Evolutionary conservation across 2,329 filamentous ascomycete species (phyloP).

Genomic region (Biscogniauxia marginata): DNA sequence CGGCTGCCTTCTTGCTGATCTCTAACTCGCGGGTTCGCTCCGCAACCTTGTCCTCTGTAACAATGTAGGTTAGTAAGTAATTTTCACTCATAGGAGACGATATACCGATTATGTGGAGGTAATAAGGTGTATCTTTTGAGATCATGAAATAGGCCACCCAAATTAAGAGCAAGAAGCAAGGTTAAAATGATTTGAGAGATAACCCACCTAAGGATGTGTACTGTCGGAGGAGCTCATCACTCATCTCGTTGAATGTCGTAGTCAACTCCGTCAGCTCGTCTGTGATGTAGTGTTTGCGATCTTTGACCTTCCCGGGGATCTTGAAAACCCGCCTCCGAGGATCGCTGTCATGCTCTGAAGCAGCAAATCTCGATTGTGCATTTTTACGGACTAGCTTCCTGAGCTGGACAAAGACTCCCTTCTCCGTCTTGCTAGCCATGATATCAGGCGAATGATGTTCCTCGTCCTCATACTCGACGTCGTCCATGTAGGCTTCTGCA

Average conservation of each 20-base stretch:
- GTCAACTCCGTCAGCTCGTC: conserved; percentile 86
- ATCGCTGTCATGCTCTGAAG: conserved; percentile 38
- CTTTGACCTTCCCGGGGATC: conserved; percentile 79
- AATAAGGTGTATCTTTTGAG: neutral
- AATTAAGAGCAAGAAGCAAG: neutral
- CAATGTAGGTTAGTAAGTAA: neutral
- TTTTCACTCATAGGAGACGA: neutral
- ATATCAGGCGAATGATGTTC: conserved; percentile 26
- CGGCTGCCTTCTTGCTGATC: conserved; percentile 85
- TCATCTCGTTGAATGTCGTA: conserved; percentile 89
- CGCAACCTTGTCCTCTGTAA: conserved; percentile 73
- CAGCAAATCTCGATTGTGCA: conserved; percentile 23
- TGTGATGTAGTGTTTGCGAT: conserved; percentile 71
- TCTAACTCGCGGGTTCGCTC: conserved; percentile 83
- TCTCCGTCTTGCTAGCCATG: conserved; percentile 39
- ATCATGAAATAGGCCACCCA: neutral
- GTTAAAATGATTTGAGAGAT: neutral
- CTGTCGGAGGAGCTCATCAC: conserved; percentile 82
- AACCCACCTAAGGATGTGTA: conserved; percentile 63
- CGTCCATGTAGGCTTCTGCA: conserved; percentile 43
- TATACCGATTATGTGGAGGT: neutral
- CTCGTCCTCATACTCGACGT: conserved; percentile 49
- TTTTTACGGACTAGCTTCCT: conserved; percentile 37
- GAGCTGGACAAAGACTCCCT: conserved; percentile 40
- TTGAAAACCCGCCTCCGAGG: conserved; percentile 63